These are phyloP conservation scores for Vaccinium vitisidaea DNA, from an alignment of 148 eudicot genomes.

Conservation along the genomic window DNA sequence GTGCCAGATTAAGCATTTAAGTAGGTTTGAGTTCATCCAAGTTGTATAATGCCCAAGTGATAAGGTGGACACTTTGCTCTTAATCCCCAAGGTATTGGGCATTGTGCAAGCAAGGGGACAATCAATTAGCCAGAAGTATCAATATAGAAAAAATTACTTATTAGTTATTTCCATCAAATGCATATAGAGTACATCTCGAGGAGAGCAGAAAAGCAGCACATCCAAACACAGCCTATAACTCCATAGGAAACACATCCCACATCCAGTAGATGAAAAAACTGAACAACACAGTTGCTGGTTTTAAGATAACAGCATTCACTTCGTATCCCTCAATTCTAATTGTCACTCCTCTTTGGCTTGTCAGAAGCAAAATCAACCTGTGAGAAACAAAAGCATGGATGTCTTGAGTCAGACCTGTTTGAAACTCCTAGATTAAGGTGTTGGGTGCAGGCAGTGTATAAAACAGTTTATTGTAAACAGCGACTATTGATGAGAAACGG, in stretches of 20 bases:
- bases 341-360: conserved; percentile 79
- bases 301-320: background rate
- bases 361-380: conserved; percentile 42
- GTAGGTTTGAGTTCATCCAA: no score
- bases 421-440: background rate
- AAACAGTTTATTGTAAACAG: no score
- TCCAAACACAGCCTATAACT: background rate
- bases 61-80: no score
- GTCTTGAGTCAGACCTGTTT: background rate
- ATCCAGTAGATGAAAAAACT: background rate
- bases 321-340: conserved; percentile 23
- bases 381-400: conserved; percentile 8
- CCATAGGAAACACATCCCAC: background rate
- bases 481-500: no score
- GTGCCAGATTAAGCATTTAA: background rate
- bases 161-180: background rate
- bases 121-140: background rate
- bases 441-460: no score
- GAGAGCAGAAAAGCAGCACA: background rate
- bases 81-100: no score
- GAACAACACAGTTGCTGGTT: background rate
- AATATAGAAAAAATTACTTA: background rate
- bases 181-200: background rate
- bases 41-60: no score
- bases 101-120: no score